Evolutionary conservation across 2,329 filamentous ascomycete genomes (phyloP), one percentile per base, ranked within the genome.

Genomic region (Paramyrothecium roridum): DNA sequence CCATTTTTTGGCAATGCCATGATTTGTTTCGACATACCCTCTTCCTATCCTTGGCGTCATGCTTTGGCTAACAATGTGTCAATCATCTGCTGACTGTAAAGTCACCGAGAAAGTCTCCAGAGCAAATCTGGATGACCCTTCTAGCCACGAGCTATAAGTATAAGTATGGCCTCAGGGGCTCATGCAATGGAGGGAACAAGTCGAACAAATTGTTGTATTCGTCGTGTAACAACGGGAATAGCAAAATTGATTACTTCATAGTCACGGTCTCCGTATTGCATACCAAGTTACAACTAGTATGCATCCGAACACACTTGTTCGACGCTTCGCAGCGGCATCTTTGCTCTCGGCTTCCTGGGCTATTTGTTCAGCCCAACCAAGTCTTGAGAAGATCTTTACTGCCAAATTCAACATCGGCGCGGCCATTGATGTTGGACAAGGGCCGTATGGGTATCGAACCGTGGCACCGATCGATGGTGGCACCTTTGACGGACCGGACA

Each of bases 61-160:
- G 37, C 13, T 43, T 43, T 43, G 37, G 37, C 37, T 19, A 17
- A 43, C 7, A 43, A 8, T 16, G n/a, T 16, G 37, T 43, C 16
- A 13, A 17, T 43, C 37, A 6, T 6, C 4, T 43, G 37, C n/a
- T 19, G 37, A 19, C n/a, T 43, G 22, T 34, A 52, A 34, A 13
- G 52, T 22, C 45, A 49, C 33, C 54, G 50, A 26, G 50, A 55
- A 20, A 52, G 54, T 45, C 54, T 53, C 26, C 33, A 53, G 37
- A 51, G 50, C 50, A 19, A 4, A 43, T 13, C 12, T 4, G n/a
- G 13, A 43, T 6, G 37, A 13, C 37, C 16, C n/a, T 43, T 43
- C 26, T 30, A 30, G 26, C 6, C n/a, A 13, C 3, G 13, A 13
- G 16, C 37, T 43, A 43, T 43, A 43, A 43, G 37, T 43, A 43